Evolutionary conservation across 2,329 filamentous ascomycete genomes (phyloP), one percentile per base, ranked within the genome.

Genomic region (Phialophora verrucosa): DNA sequence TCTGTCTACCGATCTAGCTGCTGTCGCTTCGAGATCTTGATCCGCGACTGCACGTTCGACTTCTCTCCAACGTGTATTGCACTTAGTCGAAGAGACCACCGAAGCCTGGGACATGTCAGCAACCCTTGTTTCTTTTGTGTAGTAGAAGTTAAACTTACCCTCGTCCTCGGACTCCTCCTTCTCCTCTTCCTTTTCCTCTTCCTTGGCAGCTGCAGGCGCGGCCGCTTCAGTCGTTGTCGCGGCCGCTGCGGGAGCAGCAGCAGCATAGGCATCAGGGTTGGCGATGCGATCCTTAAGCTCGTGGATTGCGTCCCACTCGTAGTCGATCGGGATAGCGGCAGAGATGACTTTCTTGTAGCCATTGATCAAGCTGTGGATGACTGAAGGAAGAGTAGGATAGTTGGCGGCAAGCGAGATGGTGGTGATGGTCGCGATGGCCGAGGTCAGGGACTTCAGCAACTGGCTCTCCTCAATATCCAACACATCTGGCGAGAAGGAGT

Each of bases 241-340:
- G 67, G 84, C 84, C 64, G 89, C 90, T 72, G 80, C 87, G 66
- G 94, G 92, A 73, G 90, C 92, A 73, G 93, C 85, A 57, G 92
- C 81, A 72, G 94, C 95, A 82, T 98, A 99, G 63, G 92, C 92
- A 63, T 99, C 95, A 75, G 96, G 96, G 89, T 99, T 98, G 84
- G 92, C 92, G 78, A 99, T 97, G 81, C 95, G 93, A 85, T 99
- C 95, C 91, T 99, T 99, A 85, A 99, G 91, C 84, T 97, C 87
- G 78, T 96, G 89, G 78, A 99, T 97, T 83, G 92, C 92, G 76
- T 93, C 89, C 94, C 95, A 99, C 83, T 88, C 90, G 87, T 90
- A 90, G 74, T 96, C 93, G 76, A 92, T 97, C 83, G 89, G 87
- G 77, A 99, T 81, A 77, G 95, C 96, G 76, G 97, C 89, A 74